phyloP scores from a whole-genome alignment of 106 monocot genomes.

The Gastrodia elata region DNA sequence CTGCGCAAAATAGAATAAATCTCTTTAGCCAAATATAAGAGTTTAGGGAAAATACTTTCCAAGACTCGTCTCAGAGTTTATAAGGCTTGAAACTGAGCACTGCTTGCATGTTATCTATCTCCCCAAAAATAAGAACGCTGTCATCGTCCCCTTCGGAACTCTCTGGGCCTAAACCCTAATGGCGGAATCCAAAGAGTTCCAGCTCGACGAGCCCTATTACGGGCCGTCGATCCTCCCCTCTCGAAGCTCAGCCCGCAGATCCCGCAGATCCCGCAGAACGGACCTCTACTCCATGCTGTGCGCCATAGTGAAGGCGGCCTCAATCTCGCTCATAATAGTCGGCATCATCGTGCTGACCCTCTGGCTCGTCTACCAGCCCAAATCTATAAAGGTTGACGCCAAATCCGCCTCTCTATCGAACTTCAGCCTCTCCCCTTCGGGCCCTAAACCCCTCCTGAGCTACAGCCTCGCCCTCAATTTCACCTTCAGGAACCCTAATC shows the following conservation, averaged over 20 bases:
- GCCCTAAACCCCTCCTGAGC: not conserved
- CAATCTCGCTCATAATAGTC: not conserved
- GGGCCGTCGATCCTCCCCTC: not conserved
- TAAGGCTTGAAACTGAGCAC: too few relatives aligned
- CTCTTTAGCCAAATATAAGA: too few relatives aligned
- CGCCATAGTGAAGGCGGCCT: not conserved
- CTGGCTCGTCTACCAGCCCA: constrained; percentile 8
- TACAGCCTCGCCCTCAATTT: constrained; percentile 20
- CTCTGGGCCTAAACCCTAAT: not conserved
- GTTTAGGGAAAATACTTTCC: too few relatives aligned
- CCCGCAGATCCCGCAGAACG: not conserved
- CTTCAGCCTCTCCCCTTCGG: constrained; percentile 3
- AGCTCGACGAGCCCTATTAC: constrained; percentile 4
- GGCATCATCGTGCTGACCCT: constrained; percentile 5
- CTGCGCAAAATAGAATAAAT: too few relatives aligned
- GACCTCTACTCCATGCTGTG: not conserved
- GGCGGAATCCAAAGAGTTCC: not conserved
- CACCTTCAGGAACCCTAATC: constrained; percentile 23
- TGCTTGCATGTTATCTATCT: too few relatives aligned
- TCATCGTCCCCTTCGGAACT: not conserved
- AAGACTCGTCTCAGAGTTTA: too few relatives aligned
- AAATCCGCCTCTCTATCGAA: not conserved
- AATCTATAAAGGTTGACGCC: not conserved
- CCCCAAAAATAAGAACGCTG: too few relatives aligned
- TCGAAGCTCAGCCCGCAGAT: too few relatives aligned